A percentile compares a stretch with the other conserved stretches of the same genome.
phyloP scores from a whole-genome alignment of 306 rosid species.

The Vigna radiata region DNA sequence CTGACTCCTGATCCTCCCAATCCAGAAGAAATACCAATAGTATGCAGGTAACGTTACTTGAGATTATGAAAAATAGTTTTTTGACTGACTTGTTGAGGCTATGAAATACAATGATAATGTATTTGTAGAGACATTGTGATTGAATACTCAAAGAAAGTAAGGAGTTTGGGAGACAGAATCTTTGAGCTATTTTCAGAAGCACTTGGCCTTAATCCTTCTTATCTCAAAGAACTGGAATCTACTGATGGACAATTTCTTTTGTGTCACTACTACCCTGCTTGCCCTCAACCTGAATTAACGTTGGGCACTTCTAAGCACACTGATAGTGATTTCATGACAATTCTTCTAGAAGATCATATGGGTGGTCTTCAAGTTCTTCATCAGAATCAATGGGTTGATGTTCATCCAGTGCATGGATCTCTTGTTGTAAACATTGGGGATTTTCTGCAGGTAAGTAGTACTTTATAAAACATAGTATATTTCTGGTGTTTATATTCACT shows the following conservation, averaged over 20 bases:
- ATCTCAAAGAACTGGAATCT: constrained; percentile 36
- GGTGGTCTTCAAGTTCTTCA: constrained; percentile 64
- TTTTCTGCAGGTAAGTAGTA: no score
- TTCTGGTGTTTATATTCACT: background rate
- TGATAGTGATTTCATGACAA: constrained; percentile 47
- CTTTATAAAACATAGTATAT: no score
- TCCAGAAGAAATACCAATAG: constrained; percentile 29
- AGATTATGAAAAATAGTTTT: no score
- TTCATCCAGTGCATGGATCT: constrained; percentile 15
- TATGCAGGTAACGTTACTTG: constrained; percentile 34
- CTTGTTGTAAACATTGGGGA: no score
- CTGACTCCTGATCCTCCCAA: constrained; percentile 26
- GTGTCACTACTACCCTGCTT: constrained; percentile 47
- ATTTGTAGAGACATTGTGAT: constrained; percentile 43
- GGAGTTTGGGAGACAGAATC: constrained; percentile 4
- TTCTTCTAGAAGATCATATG: constrained; percentile 58
- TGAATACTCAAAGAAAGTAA: constrained; percentile 45
- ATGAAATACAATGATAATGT: background rate
- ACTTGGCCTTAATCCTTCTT: constrained; percentile 35
- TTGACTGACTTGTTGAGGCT: background rate
- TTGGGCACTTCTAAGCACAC: constrained; percentile 40
- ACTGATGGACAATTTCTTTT: background rate
- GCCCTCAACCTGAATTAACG: constrained; percentile 54
- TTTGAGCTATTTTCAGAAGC: constrained; percentile 48
- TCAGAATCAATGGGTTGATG: constrained; percentile 42